Percentiles rank a stretch among this genome's conserved stretches.
Evolutionary conservation across 2,329 filamentous ascomycete genomes (phyloP).

Genomic region (Sarocladium brachiariae): DNA sequence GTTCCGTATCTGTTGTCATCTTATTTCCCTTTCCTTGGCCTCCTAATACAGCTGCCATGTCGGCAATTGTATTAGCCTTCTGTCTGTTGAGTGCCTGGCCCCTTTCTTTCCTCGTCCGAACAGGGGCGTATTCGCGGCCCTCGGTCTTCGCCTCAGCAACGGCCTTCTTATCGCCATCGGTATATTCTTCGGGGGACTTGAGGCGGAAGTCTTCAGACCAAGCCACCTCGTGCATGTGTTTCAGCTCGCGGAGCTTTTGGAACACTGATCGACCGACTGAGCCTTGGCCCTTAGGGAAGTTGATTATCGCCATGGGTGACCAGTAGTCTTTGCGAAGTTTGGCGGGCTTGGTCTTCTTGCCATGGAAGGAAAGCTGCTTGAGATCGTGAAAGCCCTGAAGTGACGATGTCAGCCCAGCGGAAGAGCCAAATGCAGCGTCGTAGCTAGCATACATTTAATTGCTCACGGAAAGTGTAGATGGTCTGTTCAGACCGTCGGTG

Average conservation of each 20-base stretch:
- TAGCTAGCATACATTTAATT: slow-evolving; percentile 35
- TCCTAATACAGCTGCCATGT: slow-evolving; percentile 52
- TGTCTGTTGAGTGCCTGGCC: slow-evolving; percentile 51
- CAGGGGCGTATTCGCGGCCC: slow-evolving; percentile 24
- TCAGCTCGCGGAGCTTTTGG: slow-evolving; percentile 59
- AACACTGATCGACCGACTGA: slow-evolving; percentile 51
- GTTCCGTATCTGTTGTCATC: slow-evolving; percentile 20
- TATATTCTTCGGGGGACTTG: slow-evolving; percentile 29
- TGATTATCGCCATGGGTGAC: slow-evolving; percentile 52
- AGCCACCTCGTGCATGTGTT: slow-evolving; percentile 53
- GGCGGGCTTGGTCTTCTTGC: slow-evolving; percentile 58
- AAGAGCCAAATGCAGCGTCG: background rate
- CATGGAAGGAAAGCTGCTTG: slow-evolving; percentile 56
- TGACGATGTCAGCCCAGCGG: background rate
- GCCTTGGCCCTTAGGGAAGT: slow-evolving; percentile 46
- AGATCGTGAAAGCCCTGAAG: slow-evolving; percentile 36
- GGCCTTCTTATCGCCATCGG: slow-evolving; percentile 26
- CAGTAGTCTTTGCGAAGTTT: slow-evolving; percentile 63
- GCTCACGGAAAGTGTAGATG: slow-evolving; percentile 43
- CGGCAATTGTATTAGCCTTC: slow-evolving; percentile 54
- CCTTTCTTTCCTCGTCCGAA: slow-evolving; percentile 35
- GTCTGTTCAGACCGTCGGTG: slow-evolving; percentile 44
- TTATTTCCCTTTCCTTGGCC: slow-evolving; percentile 46
- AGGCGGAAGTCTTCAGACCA: slow-evolving; percentile 46
- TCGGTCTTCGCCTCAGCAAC: slow-evolving; percentile 22